Conservation (phyloP, 306 rosid species). For the Acacia acuminata region DNA sequence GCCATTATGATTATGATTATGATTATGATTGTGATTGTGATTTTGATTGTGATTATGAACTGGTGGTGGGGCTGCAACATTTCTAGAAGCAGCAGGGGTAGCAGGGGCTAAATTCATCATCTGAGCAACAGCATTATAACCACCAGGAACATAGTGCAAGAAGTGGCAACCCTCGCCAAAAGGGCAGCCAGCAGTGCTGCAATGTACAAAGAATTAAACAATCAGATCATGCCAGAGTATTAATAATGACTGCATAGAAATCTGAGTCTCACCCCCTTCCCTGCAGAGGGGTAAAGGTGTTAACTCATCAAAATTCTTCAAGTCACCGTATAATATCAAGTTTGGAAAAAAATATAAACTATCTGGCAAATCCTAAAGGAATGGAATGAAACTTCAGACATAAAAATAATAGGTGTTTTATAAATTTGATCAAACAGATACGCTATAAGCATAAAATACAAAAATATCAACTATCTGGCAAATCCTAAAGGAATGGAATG, state of each 20-base stretch:
- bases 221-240: conserved; percentile 35
- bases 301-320: neutral
- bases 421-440: neutral
- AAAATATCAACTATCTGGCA: neutral
- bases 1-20: conserved; percentile 53
- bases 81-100: conserved; percentile 62
- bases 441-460: neutral
- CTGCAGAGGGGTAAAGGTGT: neutral
- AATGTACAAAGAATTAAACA: conserved; percentile 29
- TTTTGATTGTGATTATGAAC: neutral
- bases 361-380: neutral
- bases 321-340: neutral
- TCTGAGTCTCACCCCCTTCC: neutral
- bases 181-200: conserved; percentile 57
- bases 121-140: conserved; percentile 89
- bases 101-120: conserved; percentile 86
- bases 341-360: neutral
- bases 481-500: neutral
- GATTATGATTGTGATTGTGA: conserved; percentile 30
- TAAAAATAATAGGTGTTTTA: neutral
- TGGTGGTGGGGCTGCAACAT: conserved; percentile 50
- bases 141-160: conserved; percentile 70
- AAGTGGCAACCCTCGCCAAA: conserved; percentile 20
- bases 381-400: neutral
- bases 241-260: neutral